Evolutionary conservation across 202 grass and related monocot genomes (phyloP).

Genomic region (Alloteropsis angusta): DNA sequence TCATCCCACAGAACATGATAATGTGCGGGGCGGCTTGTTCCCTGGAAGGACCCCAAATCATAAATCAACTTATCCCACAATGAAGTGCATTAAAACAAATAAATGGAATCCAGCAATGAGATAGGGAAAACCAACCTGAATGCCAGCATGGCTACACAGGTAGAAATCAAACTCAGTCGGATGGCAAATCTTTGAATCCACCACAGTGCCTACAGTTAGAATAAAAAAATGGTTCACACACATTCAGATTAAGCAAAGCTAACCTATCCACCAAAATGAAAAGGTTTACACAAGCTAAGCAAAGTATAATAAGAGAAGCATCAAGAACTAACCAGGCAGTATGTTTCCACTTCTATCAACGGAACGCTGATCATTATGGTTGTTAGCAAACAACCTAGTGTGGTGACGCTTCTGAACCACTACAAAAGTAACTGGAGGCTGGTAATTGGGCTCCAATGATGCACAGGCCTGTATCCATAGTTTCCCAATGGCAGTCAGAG

Average conservation of each 20-base stretch:
- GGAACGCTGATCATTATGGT: slow-evolving; percentile 63
- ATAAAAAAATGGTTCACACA: background rate
- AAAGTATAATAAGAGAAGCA: background rate
- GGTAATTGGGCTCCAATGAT: slow-evolving; percentile 78
- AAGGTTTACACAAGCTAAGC: background rate
- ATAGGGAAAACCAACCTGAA: slow-evolving; percentile 46
- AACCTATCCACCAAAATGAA: background rate
- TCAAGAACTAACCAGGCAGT: slow-evolving; percentile 65
- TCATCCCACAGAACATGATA: slow-evolving; percentile 99
- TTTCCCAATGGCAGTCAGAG: background rate
- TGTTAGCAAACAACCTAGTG: slow-evolving; percentile 86
- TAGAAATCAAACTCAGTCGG: slow-evolving; percentile 98
- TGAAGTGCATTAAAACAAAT: background rate
- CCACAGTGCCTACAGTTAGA: slow-evolving; percentile 60
- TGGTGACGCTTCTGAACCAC: slow-evolving; percentile 98
- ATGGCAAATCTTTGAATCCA: slow-evolving; percentile 95
- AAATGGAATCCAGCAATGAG: background rate
- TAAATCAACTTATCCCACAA: background rate
- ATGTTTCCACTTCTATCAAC: slow-evolving; percentile 84
- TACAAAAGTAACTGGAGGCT: slow-evolving; percentile 89
- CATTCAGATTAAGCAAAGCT: background rate
- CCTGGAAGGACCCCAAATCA: slow-evolving; percentile 38
- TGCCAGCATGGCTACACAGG: slow-evolving; percentile 93
- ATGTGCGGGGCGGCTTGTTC: slow-evolving; percentile 92
- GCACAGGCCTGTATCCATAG: slow-evolving; percentile 58